phyloP scores from a whole-genome alignment of 2,329 filamentous ascomycete genomes.

The Cladosporium halotolerans region DNA sequence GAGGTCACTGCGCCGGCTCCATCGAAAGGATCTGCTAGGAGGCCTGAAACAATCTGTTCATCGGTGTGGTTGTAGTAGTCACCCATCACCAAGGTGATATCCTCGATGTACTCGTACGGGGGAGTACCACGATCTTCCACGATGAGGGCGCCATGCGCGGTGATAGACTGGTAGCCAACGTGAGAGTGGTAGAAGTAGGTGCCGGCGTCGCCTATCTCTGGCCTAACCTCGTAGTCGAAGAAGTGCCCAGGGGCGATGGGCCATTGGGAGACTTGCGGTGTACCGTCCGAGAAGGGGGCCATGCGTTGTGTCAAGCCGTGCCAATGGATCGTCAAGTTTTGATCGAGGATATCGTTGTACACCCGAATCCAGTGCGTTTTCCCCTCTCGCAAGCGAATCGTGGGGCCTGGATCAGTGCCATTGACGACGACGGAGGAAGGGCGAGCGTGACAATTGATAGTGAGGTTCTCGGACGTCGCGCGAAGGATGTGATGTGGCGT shows the following conservation, averaged over 20 bases:
- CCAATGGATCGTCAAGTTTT: slow-evolving; percentile 49
- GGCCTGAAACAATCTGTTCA: slow-evolving; percentile 42
- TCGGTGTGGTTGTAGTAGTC: slow-evolving; percentile 56
- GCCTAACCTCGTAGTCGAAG: slow-evolving; percentile 61
- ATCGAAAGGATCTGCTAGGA: slow-evolving; percentile 45
- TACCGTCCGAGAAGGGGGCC: slow-evolving; percentile 59
- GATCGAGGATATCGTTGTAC: slow-evolving; percentile 50
- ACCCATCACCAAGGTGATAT: slow-evolving; percentile 49
- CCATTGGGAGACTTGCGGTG: slow-evolving; percentile 57
- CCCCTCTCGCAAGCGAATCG: slow-evolving; percentile 42
- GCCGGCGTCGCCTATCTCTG: slow-evolving; percentile 49
- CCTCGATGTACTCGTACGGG: slow-evolving; percentile 58
- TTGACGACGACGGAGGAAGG: slow-evolving; percentile 48
- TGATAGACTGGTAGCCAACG: slow-evolving; percentile 55
- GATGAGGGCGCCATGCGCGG: slow-evolving; percentile 52
- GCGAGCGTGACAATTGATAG: slow-evolving; percentile 42
- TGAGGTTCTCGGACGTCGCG: slow-evolving; percentile 38
- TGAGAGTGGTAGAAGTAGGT: slow-evolving; percentile 67
- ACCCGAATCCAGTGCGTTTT: slow-evolving; percentile 51
- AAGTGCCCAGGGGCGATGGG: slow-evolving; percentile 56
- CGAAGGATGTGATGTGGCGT: slow-evolving; percentile 44
- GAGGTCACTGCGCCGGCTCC: not conserved
- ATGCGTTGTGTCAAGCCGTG: slow-evolving; percentile 56
- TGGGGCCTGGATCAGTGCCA: slow-evolving; percentile 48
- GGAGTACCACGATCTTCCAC: slow-evolving; percentile 39